Evolutionary conservation across 1,284 basidiomycete species (phyloP).

Genomic region (Ceratobasidium sp.): DNA sequence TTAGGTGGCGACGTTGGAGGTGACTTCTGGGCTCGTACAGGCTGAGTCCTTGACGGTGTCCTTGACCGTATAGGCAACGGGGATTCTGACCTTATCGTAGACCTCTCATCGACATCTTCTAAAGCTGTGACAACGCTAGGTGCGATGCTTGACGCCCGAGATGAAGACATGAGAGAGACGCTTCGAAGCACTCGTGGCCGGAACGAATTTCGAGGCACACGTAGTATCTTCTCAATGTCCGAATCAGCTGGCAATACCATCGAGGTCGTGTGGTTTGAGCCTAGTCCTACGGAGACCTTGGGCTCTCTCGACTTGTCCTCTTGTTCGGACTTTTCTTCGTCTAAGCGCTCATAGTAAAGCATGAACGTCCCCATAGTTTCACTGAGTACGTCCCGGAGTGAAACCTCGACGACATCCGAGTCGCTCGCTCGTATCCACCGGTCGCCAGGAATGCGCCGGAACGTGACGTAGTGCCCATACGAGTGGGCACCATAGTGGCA

Average conservation of each 20-base stretch:
- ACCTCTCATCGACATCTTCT: slow-evolving; percentile 14
- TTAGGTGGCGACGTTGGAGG: slow-evolving; percentile 29
- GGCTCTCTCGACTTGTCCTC: neutral
- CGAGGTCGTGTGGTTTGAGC: slow-evolving; percentile 26
- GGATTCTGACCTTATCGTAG: slow-evolving; percentile 5
- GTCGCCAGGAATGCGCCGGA: slow-evolving; percentile 71
- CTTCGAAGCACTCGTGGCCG: slow-evolving; percentile 36
- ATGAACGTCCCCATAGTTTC: slow-evolving; percentile 85
- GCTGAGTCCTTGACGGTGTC: slow-evolving; percentile 19
- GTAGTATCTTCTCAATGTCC: slow-evolving; percentile 17
- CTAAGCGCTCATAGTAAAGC: slow-evolving; percentile 89
- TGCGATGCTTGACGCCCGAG: slow-evolving; percentile 29
- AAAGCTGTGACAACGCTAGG: slow-evolving; percentile 9
- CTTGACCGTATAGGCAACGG: slow-evolving; percentile 8
- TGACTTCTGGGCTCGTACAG: slow-evolving; percentile 9
- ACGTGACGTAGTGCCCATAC: slow-evolving; percentile 92
- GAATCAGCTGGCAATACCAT: slow-evolving; percentile 28
- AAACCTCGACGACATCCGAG: slow-evolving; percentile 82
- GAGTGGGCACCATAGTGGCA: slow-evolving; percentile 91
- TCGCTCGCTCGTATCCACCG: slow-evolving; percentile 90
- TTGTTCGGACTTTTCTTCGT: slow-evolving; percentile 15
- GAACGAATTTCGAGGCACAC: slow-evolving; percentile 5
- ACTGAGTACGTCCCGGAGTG: slow-evolving; percentile 77
- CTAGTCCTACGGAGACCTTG: slow-evolving; percentile 18
- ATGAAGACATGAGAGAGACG: slow-evolving; percentile 26